phyloP scores from a whole-genome alignment of 768 basidiomycete species.

The Brasilioporus rufonigricans region DNA sequence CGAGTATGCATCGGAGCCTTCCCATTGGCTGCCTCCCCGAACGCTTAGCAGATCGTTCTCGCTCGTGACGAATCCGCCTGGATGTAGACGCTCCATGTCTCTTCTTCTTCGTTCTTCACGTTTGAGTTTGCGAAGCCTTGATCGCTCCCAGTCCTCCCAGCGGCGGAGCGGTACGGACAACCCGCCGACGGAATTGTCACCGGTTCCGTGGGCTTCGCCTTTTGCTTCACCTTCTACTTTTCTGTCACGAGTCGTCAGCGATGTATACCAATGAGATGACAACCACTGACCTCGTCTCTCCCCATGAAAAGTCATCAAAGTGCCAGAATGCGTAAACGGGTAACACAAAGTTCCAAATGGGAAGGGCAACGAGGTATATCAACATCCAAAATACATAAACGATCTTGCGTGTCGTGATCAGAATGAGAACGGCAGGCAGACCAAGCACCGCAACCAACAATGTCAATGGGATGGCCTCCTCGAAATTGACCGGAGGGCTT shows the following conservation, averaged over 20 bases:
- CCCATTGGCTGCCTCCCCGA: slow-evolving; percentile 61
- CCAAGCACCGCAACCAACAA: slow-evolving; percentile 89
- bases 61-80: slow-evolving; percentile 59
- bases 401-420: slow-evolving; percentile 92
- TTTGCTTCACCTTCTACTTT: slow-evolving; percentile 93
- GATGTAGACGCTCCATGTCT: slow-evolving; percentile 80
- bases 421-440: slow-evolving; percentile 86
- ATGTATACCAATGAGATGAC: neutral
- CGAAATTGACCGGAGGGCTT: slow-evolving; percentile 77
- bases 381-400: slow-evolving; percentile 99
- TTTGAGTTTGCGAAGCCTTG: slow-evolving; percentile 83
- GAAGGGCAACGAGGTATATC: slow-evolving; percentile 88
- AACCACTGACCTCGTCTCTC: slow-evolving; percentile 82
- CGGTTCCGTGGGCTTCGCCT: slow-evolving; percentile 72
- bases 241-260: slow-evolving; percentile 41
- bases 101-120: slow-evolving; percentile 80
- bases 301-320: slow-evolving; percentile 99
- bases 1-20: slow-evolving; percentile 79
- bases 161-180: slow-evolving; percentile 85
- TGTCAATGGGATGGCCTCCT: slow-evolving; percentile 91
- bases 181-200: slow-evolving; percentile 49
- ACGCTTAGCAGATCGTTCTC: slow-evolving; percentile 65
- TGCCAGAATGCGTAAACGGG: slow-evolving; percentile 99
- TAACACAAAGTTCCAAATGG: slow-evolving; percentile 94
- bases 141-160: slow-evolving; percentile 99